Base-by-base conservation (phyloP, 768 basidiomycete genomes). In the Macrolepiota dolichaula region DNA sequence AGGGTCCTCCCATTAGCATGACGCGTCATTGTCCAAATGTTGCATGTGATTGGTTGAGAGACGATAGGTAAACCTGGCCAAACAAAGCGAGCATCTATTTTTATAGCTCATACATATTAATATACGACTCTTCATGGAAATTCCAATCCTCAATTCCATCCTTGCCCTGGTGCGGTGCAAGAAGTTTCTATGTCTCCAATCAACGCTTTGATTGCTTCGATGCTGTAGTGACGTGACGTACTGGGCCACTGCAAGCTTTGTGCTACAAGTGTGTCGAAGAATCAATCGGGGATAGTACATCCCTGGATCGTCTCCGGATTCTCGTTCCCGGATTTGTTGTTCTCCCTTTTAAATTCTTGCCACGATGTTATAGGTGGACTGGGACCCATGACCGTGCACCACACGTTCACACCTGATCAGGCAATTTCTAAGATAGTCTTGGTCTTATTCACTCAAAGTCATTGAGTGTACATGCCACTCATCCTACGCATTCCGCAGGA, bases 1-100 rank as follows among this genome's bases (percentile, higher is more conserved):
- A 46, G 55, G 55, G 54, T 42, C 55, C 55, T 55, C 38, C 35
- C 25, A 55, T 58, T 36, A 51, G 50, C 15, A 52, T 51, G 57
- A 59, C 57, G 57, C 57, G 57, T 59, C 57, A n/a, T n/a, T n/a
- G 35, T 37, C 47, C 46, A 3, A 24, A 35, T 36, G 25, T 55
- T 58, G 35, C 9, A 12, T 15, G 35, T 50, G 35, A 12, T 58
- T 58, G 37, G 24, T 25, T 25, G 22, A 2, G 46, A 22, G 36
- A 47, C n/a, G 32, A 24, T 19, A 24, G 13, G 13, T 32, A 57
- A 58, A 4, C 19, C 24, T 13, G 25, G 15, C 10, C 47, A 49
- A 49, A 27, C 12, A 12, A 32, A 32, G 29, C 7, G 7, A 32
- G 29, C 29, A 7, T 32, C 29, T 32, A 32, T 32, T 32, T 32